These are phyloP conservation scores for Coprinopsis cinerea DNA, from an alignment of 768 basidiomycete genomes.

Conservation along the genomic window DNA sequence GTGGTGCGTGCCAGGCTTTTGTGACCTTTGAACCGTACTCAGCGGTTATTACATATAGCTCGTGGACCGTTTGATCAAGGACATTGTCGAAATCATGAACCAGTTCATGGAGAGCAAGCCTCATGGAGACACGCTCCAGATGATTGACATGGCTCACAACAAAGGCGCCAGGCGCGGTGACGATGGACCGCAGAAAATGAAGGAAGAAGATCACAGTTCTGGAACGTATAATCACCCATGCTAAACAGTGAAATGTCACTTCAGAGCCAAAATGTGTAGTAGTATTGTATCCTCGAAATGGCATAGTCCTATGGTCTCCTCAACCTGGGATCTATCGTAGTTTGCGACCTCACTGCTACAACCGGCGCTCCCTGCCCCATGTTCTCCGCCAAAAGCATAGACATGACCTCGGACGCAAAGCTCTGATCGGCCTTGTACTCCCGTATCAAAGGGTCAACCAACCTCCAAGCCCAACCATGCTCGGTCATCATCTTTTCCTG, in stretches of 20 bases:
- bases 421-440: background rate
- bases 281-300: too few relatives aligned
- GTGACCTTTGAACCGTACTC: background rate
- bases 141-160: conserved; percentile 19
- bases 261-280: too few relatives aligned
- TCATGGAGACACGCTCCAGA: conserved; percentile 45
- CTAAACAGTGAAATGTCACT: conserved; percentile 24
- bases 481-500: background rate
- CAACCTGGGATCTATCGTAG: too few relatives aligned
- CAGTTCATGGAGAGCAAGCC: conserved; percentile 42
- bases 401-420: background rate
- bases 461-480: background rate
- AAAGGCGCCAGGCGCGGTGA: conserved; percentile 14
- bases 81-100: conserved; percentile 68
- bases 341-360: background rate
- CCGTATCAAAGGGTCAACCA: background rate
- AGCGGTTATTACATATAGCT: conserved; percentile 32
- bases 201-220: conserved; percentile 39
- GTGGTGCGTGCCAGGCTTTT: conserved; percentile 23
- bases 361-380: too few relatives aligned
- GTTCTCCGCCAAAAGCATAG: background rate
- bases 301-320: too few relatives aligned
- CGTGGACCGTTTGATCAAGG: conserved; percentile 57
- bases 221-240: conserved; percentile 70
- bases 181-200: conserved; percentile 19